Base-by-base conservation (phyloP, 768 basidiomycete species). In the Suillus clintonianus region DNA sequence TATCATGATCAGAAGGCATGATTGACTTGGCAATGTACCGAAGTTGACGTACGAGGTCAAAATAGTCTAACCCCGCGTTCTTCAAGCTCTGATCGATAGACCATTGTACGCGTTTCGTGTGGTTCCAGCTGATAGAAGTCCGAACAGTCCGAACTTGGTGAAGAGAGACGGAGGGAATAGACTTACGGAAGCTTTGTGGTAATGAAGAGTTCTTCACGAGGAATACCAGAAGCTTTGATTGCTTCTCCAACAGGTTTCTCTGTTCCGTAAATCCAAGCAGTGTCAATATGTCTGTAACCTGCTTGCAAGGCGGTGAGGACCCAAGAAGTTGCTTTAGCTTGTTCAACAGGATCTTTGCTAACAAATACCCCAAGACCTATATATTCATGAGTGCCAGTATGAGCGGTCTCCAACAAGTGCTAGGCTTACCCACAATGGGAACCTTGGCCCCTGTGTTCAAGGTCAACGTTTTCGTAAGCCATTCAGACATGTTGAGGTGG, bases 211-310 rank as follows among this genome's bases (percentile, higher is more conserved):
- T 82, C 76, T 27, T 71, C 72, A 48, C 83, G 77, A 5, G 82
- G 79, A n/a, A 84, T 72, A 1, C 77, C 78, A 30, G 81, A 82
- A 22, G 77, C 81, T 14, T 79, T 73, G 48, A 87, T 78, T 3
- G 81, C 84, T 36, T 69, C 68, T 6, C 85, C 82, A 27, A 85
- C 83, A 13, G 70, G 65, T 65, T 77, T 69, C 68, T 86, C 86
- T 62, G 82, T 86, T 57, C 63, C 69, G 32, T 63, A 67, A 37
- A 19, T 36, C 42, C 60, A 30, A 32, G 53, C 70, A 17, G 69
- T 81, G 69, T 83, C 82, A 43, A 86, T 76, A 65, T 83, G 83
- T 15, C 80, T 74, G 73, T 85, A 86, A 6, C 83, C 84, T 43
- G 61, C 65, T 79, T 80, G 42, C 41, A 60, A 53, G 54, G 13